These are phyloP conservation scores for Pyrus communis DNA, from an alignment of 306 rosid species.

Conservation along the genomic window DNA sequence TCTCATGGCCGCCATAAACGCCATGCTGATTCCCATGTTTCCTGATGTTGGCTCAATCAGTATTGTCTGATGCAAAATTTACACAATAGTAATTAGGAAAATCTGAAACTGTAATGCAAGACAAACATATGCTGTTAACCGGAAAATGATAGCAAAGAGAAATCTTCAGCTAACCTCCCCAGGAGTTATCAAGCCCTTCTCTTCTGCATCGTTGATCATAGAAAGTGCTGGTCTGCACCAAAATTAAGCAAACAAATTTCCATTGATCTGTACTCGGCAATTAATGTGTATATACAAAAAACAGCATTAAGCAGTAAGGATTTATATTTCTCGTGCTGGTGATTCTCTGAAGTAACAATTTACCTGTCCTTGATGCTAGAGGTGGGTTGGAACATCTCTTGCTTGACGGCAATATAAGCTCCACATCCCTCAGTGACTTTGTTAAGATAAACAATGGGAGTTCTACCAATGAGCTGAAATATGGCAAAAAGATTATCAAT, in stretches of 20 bases:
- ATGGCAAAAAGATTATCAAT: neutral
- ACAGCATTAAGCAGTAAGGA: neutral
- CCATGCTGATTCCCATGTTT: slow-evolving; percentile 88
- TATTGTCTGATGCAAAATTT: slow-evolving; percentile 38
- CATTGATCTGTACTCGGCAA: neutral
- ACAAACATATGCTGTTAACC: neutral
- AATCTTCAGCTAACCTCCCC: slow-evolving; percentile 35
- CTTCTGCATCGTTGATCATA: slow-evolving; percentile 47
- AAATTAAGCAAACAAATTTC: neutral
- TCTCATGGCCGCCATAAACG: slow-evolving; percentile 74
- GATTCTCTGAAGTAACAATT: neutral
- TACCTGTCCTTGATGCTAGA: slow-evolving; percentile 97
- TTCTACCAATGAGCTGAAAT: slow-evolving; percentile 75
- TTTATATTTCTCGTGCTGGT: neutral
- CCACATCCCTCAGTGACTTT: slow-evolving; percentile 95
- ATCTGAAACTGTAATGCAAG: neutral
- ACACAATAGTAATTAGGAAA: neutral
- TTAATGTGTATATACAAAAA: neutral
- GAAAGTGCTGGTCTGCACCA: slow-evolving; percentile 42
- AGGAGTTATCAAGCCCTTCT: slow-evolving; percentile 43
- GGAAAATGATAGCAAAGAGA: neutral
- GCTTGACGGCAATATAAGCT: slow-evolving; percentile 90
- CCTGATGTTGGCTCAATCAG: slow-evolving; percentile 89
- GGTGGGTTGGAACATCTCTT: slow-evolving; percentile 98
- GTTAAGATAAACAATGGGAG: slow-evolving; percentile 84